These are phyloP conservation scores for Penicillium brevicompactum DNA, from an alignment of 2,329 filamentous ascomycete species.

Conservation along the genomic window DNA sequence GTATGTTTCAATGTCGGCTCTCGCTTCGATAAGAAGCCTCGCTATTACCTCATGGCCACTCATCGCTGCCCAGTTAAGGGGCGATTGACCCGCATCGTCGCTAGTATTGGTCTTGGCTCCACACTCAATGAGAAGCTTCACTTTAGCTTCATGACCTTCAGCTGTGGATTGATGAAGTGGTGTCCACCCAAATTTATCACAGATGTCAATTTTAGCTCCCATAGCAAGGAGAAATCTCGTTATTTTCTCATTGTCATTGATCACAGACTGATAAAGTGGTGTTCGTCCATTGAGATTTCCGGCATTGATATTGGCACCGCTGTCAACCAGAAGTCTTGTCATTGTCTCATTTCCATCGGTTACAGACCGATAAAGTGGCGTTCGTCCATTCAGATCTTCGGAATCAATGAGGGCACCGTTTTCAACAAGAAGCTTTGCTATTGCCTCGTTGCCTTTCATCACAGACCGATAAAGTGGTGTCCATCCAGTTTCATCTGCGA, in stretches of 20 bases:
- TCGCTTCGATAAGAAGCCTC: constrained; percentile 14
- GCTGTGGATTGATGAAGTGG: background rate
- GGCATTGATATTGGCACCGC: too few relatives aligned
- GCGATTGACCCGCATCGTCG: constrained; percentile 1
- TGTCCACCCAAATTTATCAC: background rate
- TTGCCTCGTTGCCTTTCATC: too few relatives aligned
- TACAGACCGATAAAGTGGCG: background rate
- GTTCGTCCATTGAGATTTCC: too few relatives aligned
- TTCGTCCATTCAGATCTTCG: background rate
- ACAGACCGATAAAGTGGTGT: too few relatives aligned
- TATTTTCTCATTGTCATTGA: background rate
- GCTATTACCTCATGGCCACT: constrained; percentile 8
- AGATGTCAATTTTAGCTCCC: background rate
- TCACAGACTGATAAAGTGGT: too few relatives aligned
- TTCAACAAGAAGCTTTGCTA: too few relatives aligned
- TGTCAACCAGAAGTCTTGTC: too few relatives aligned
- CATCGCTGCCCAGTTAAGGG: constrained; percentile 1
- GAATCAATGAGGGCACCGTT: too few relatives aligned
- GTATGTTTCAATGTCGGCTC: constrained; percentile 10
- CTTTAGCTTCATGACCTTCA: background rate
- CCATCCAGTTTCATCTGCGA: too few relatives aligned
- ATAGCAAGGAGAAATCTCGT: background rate
- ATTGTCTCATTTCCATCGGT: too few relatives aligned
- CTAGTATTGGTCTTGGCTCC: constrained; percentile 6
- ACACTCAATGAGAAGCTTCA: background rate